Evolutionary conservation across 805 yeast species (phyloP), one percentile per base, ranked within the genome.

Genomic region (Candida odintsovae): DNA sequence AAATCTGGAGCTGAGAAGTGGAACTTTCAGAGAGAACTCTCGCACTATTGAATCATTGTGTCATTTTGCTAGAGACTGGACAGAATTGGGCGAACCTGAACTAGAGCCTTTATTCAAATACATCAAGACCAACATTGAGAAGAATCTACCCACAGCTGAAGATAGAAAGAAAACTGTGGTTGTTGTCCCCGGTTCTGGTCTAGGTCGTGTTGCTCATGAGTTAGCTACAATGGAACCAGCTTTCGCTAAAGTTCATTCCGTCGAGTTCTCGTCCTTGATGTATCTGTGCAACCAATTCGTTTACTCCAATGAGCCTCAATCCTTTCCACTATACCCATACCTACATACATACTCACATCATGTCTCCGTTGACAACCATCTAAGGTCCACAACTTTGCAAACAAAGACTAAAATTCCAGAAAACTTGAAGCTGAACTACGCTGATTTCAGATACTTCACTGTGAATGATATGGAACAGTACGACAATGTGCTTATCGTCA

Each of bases 121-220:
- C 51, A 70, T 88, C 15, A 54, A 59, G 2, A 41, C 52, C 0
- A 78, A 78, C 39, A 60, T 84, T 19, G 57, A 63, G 3, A 42
- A 53, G 4, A 52, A 64, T 37, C 62, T 67, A 6, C 43, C 51
- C 9, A 44, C 54, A 7, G 50, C 40, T n/a, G 47, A 51, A 8
- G 63, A 66, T 26, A 56, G 65, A 35, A 16, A 47, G 0, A 65
- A 67, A 6, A 77, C 86, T 0, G 64, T 77, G 12, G 72, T 88
- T 0, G 65, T 90, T 4, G 77, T 87, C 1, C 97, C 98, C 0
- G 98, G 98, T 0, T 78, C 94, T 2, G 98, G 98, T 0, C 69
- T 86, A 22, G 96, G 96, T 0, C 69, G 89, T 52, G 67, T 89
- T 0, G 82, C 96, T 2, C 82, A 81, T 58, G 87, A 82, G 49